Conservation (phyloP, 202 grass and related monocot genomes). For the Hordeum pubiflorum region DNA sequence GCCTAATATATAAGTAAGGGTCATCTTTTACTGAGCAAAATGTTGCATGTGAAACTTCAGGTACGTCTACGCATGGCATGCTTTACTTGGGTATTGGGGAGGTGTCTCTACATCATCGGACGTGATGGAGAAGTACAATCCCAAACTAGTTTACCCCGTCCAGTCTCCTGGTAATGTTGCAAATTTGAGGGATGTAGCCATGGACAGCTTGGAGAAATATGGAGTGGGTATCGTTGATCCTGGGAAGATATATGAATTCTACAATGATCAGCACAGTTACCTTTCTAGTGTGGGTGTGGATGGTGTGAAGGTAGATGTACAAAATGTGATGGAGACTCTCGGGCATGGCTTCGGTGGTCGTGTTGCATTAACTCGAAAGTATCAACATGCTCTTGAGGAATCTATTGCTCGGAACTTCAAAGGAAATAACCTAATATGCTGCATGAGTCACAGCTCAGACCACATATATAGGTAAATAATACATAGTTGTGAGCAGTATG, state of each 20-base stretch:
- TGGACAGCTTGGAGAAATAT: constrained; percentile 54
- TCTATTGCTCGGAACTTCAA: constrained; percentile 42
- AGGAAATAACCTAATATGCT: constrained; percentile 43
- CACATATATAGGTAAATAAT: constrained; percentile 42
- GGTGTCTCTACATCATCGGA: constrained; percentile 23
- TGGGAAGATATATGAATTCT: constrained; percentile 47
- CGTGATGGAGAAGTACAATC: constrained; percentile 45
- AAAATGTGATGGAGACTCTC: constrained; percentile 51
- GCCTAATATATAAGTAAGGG: not conserved
- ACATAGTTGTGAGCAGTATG: not conserved
- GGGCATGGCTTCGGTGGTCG: constrained; percentile 35
- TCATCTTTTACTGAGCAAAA: not conserved
- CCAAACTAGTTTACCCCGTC: constrained; percentile 43
- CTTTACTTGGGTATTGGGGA: constrained; percentile 52
- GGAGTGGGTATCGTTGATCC: constrained; percentile 49
- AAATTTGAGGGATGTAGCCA: constrained; percentile 47
- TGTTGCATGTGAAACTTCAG: constrained; percentile 9
- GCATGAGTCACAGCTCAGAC: constrained; percentile 63
- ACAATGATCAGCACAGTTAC: constrained; percentile 52
- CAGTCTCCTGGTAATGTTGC: constrained; percentile 30
- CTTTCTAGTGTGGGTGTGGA: constrained; percentile 44
- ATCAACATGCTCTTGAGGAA: constrained; percentile 50
- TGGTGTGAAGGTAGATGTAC: constrained; percentile 63
- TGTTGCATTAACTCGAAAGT: constrained; percentile 42
- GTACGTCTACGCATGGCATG: constrained; percentile 45